Evolutionary conservation across 371 early-diverging fungal genomes (phyloP).

Genomic region (Mucor circinelloides): DNA sequence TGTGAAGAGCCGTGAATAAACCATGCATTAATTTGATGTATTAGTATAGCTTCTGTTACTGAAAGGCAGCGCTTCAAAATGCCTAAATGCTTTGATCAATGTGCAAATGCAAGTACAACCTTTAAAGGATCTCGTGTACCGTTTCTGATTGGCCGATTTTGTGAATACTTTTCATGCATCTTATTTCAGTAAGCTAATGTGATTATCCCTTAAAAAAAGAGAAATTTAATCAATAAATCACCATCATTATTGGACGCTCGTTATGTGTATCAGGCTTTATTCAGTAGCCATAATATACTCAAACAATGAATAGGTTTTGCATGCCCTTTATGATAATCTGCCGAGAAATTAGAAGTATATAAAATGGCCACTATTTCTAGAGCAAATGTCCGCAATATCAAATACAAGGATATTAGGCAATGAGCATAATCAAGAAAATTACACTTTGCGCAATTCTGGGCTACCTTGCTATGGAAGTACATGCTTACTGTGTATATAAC

Average conservation of each 20-base stretch:
- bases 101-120: too few species aligned
- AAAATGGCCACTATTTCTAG: background rate
- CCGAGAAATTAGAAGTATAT: background rate
- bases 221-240: background rate
- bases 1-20: too few species aligned
- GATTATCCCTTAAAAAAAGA: too few species aligned
- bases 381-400: background rate
- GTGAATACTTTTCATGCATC: background rate
- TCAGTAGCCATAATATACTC: too few species aligned
- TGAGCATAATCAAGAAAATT: background rate
- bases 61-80: too few species aligned
- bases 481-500: constrained; percentile 3
- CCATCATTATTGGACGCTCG: too few species aligned
- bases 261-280: too few species aligned
- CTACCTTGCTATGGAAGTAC: background rate
- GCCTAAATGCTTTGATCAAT: too few species aligned
- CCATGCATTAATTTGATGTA: too few species aligned
- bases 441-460: background rate
- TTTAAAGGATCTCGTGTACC: background rate
- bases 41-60: too few species aligned
- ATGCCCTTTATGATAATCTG: background rate
- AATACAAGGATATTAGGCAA: background rate
- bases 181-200: background rate
- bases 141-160: background rate
- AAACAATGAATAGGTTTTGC: too few species aligned